Percentiles rank a stretch among this genome's conserved stretches.
These are phyloP conservation scores for Scytalidium sp. DNA, from an alignment of 2,329 filamentous ascomycete species.

Conservation along the genomic window DNA sequence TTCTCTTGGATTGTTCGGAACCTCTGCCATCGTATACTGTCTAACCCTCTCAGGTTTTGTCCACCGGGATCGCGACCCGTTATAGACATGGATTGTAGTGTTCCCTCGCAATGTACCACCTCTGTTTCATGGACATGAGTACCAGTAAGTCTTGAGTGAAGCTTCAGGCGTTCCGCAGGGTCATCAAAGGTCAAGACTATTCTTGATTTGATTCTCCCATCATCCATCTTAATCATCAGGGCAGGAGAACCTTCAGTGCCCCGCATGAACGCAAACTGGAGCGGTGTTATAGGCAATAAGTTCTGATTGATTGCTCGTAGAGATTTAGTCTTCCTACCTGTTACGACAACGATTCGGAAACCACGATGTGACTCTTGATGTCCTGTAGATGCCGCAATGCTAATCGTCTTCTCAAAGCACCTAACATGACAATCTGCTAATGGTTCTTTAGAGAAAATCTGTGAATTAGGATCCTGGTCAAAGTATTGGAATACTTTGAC, in stretches of 20 bases:
- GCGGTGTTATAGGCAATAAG: constrained; percentile 60
- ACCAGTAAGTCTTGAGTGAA: constrained; percentile 73
- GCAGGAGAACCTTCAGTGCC: constrained; percentile 67
- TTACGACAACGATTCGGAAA: constrained; percentile 75
- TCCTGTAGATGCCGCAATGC: constrained; percentile 70
- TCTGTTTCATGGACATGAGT: constrained; percentile 67
- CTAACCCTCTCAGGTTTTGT: constrained; percentile 13
- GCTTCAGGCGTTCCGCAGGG: constrained; percentile 63
- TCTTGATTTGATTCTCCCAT: constrained; percentile 43
- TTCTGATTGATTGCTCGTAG: constrained; percentile 73
- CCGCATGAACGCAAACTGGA: constrained; percentile 76
- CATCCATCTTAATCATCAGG: constrained; percentile 61
- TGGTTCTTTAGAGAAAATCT: constrained; percentile 73
- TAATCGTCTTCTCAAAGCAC: constrained; percentile 69
- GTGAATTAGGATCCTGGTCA: constrained; percentile 66
- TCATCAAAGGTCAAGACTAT: constrained; percentile 78
- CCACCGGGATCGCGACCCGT: constrained; percentile 46
- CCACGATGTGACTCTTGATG: constrained; percentile 73
- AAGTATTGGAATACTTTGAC: constrained; percentile 79
- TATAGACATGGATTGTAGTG: constrained; percentile 64
- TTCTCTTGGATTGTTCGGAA: constrained; percentile 72
- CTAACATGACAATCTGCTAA: constrained; percentile 69
- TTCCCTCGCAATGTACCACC: constrained; percentile 66
- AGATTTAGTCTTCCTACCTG: constrained; percentile 72
- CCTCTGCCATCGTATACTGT: constrained; percentile 58